Conservation (phyloP, 495 filamentous ascomycete genomes). For the Daldinia bambusicola region DNA sequence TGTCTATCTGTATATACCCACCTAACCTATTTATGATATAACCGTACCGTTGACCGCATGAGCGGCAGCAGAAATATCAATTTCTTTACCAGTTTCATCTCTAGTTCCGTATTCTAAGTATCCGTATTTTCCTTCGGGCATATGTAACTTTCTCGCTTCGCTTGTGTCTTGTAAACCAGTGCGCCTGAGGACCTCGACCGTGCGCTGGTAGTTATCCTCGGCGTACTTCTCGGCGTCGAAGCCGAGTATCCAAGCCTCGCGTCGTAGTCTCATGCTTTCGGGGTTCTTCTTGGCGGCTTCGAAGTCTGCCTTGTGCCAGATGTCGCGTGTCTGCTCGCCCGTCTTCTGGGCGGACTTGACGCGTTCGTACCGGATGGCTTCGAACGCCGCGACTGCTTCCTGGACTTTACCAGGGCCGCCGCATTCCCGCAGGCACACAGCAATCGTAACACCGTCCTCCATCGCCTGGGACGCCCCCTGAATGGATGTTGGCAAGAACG, state of each 20-base stretch:
- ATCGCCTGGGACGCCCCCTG: slow-evolving; percentile 78
- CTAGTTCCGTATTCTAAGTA: slow-evolving; percentile 36
- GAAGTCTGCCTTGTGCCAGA: slow-evolving; percentile 72
- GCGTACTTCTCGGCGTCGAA: slow-evolving; percentile 72
- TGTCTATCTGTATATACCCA: slow-evolving; percentile 11
- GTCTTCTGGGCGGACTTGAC: slow-evolving; percentile 67
- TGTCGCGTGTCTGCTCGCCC: slow-evolving; percentile 66
- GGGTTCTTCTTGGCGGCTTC: slow-evolving; percentile 67
- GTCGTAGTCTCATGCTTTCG: slow-evolving; percentile 62
- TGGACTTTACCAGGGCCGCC: slow-evolving; percentile 56
- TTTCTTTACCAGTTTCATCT: slow-evolving; percentile 1
- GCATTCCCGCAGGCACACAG: slow-evolving; percentile 62
- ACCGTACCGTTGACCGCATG: slow-evolving; percentile 27
- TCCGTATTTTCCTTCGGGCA: slow-evolving; percentile 38
- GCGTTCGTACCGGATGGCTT: slow-evolving; percentile 63
- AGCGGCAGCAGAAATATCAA: slow-evolving; percentile 19
- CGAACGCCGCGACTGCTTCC: slow-evolving; percentile 58
- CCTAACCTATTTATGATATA: slow-evolving; percentile 12
- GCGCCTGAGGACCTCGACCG: slow-evolving; percentile 32
- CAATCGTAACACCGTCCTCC: slow-evolving; percentile 75
- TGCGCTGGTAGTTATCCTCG: slow-evolving; percentile 41
- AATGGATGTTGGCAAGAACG: slow-evolving; percentile 76
- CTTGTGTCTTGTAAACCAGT: slow-evolving; percentile 32
- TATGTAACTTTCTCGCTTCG: slow-evolving; percentile 35
- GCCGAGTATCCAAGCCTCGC: slow-evolving; percentile 68